Conservation (phyloP, 495 filamentous ascomycete genomes). For the Elasticomyces elasticus region DNA sequence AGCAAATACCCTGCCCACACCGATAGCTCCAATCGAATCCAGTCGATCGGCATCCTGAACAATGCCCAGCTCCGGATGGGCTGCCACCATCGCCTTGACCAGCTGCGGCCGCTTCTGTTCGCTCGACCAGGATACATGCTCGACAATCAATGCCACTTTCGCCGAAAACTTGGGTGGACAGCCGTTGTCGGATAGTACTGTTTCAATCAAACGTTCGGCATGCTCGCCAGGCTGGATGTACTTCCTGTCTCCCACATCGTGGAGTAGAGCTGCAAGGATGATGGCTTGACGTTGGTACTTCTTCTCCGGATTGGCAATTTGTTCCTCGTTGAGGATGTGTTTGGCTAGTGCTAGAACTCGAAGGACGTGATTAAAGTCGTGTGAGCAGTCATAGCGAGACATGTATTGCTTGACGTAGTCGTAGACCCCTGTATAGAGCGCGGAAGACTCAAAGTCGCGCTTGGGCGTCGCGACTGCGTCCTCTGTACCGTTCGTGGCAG, state of each 20-base stretch:
- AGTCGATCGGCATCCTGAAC: conserved; percentile 88
- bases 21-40: conserved; percentile 80
- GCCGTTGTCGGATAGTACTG: conserved; percentile 49
- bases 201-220: conserved; percentile 45
- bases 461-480: not conserved
- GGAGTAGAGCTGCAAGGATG: conserved; percentile 65
- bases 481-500: not conserved
- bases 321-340: conserved; percentile 43
- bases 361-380: conserved; percentile 74
- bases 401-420: conserved; percentile 60
- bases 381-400: conserved; percentile 71
- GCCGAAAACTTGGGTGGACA: conserved; percentile 45
- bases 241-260: conserved; percentile 83
- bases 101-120: conserved; percentile 46
- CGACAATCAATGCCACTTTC: conserved; percentile 58
- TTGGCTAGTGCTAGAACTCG: conserved; percentile 68
- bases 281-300: conserved; percentile 37
- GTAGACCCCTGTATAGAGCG: conserved; percentile 16
- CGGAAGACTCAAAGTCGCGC: conserved; percentile 15
- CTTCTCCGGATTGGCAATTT: conserved; percentile 23
- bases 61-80: conserved; percentile 64
- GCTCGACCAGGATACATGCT: conserved; percentile 65
- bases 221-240: conserved; percentile 46
- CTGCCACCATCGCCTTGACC: conserved; percentile 42
- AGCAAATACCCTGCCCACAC: conserved; percentile 68